Base-by-base conservation (phyloP, 805 yeast species). In the Metschnikowia amazonensis region DNA sequence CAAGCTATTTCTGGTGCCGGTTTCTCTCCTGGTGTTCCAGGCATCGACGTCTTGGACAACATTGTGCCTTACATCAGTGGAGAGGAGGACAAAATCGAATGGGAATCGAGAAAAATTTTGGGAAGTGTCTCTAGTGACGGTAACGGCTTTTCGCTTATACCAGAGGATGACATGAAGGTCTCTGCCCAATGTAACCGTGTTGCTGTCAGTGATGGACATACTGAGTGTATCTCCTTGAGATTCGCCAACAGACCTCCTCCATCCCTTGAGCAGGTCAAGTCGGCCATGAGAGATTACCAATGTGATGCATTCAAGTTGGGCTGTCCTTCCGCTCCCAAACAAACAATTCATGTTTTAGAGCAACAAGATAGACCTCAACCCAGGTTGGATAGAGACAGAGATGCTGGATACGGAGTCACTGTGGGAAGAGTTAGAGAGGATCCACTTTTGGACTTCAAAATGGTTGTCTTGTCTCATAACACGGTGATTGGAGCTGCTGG, bases 1-100 rank as follows among this genome's bases (percentile, higher is more conserved):
- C 99, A 94, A 67, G 99, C 99, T 31, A 88, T 94, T 53, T 90
- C 98, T 3, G 99, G 99, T 58, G 99, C 96, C 18, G 99, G 99
- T 2, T 94, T 87, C 66, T 86, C 96, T 8, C 99, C 99, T 41
- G 99, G 99, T 65, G 96, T 90, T 46, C 82, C 96, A 18, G 94
- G 95, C 53, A 90, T 94, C 67, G 98, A 94, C 63, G 82, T 92
- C 45, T 76, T 94, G 58, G 99, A 94, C 70, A 94, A 94, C 70
- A 78, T 94, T 55, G 89, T 94, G 45, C 99, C 99, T 34, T 94
- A 74, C 76, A 94, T 94, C 62, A 76, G 89, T 53, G 97, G 98
- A 37, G 99, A 94, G 70, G 99, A 94, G 72, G 99, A 94, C 57
- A 94, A 94, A 72, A 88, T 94, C 58, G 99, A 94, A 70, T 89